Percentiles rank a stretch among this genome's conserved stretches.
These are phyloP conservation scores for Dioscorea alata DNA, from an alignment of 106 monocot species.

Conservation along the genomic window DNA sequence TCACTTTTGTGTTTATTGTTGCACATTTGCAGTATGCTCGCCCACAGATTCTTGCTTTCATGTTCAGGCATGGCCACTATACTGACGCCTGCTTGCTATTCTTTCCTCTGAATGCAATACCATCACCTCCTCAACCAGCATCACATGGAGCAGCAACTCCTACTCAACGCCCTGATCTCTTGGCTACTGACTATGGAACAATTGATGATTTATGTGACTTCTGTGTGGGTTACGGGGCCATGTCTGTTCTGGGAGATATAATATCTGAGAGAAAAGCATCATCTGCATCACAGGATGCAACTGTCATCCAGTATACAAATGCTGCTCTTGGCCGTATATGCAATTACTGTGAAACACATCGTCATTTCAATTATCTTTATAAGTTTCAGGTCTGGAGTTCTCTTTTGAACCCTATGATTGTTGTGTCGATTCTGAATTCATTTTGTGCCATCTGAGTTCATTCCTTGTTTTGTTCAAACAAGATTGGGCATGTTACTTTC, in stretches of 20 bases:
- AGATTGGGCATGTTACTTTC: background rate
- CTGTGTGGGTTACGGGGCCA: slow-evolving; percentile 79
- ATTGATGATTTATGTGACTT: slow-evolving; percentile 89
- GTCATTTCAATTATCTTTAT: slow-evolving; percentile 87
- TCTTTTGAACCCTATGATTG: background rate
- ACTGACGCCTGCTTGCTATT: slow-evolving; percentile 84
- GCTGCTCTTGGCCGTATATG: slow-evolving; percentile 70
- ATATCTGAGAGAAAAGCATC: slow-evolving; percentile 38
- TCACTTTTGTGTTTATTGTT: slow-evolving; percentile 1
- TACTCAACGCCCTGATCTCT: slow-evolving; percentile 59
- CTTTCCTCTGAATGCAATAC: slow-evolving; percentile 57
- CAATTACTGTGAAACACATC: slow-evolving; percentile 87
- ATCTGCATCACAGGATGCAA: slow-evolving; percentile 34
- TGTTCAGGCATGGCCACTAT: slow-evolving; percentile 94
- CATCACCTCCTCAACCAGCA: slow-evolving; percentile 33
- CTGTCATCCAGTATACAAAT: slow-evolving; percentile 42
- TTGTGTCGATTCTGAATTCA: background rate
- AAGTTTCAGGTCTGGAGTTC: slow-evolving; percentile 65
- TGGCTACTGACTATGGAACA: slow-evolving; percentile 90
- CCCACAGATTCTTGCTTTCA: slow-evolving; percentile 72
- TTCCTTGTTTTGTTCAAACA: background rate
- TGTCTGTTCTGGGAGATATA: slow-evolving; percentile 57
- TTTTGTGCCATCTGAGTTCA: background rate
- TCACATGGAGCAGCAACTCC: slow-evolving; percentile 23
- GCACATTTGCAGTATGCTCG: slow-evolving; percentile 65